Evolutionary conservation across 371 early-diverging fungal genomes (phyloP).

Genomic region (Haplosporangium sp.): DNA sequence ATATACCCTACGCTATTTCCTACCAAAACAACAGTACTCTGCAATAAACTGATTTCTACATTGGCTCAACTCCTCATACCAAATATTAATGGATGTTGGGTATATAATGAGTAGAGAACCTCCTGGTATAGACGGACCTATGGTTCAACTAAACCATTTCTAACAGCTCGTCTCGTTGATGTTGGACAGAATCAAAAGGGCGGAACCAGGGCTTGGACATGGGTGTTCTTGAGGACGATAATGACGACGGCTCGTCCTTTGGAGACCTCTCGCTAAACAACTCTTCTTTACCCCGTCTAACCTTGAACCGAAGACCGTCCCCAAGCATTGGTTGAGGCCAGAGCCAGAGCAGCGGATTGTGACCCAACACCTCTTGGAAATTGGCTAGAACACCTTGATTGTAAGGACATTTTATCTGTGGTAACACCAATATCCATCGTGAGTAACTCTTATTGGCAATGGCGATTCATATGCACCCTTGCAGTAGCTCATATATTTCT

Average conservation of each 20-base stretch:
- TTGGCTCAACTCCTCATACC: too few relatives aligned
- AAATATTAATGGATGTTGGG: too few relatives aligned
- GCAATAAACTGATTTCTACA: too few relatives aligned
- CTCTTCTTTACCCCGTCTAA: constrained; percentile 54
- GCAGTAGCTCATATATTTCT: not conserved
- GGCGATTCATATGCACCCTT: too few relatives aligned
- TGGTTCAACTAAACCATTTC: constrained; percentile 16
- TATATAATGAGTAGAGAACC: too few relatives aligned
- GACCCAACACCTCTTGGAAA: constrained; percentile 82
- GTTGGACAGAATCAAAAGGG: not conserved
- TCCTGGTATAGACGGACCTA: not conserved
- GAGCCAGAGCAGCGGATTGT: constrained; percentile 77
- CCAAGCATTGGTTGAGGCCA: constrained; percentile 73
- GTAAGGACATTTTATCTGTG: constrained; percentile 88
- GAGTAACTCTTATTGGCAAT: too few relatives aligned
- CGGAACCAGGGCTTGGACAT: constrained; percentile 5
- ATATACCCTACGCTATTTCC: too few relatives aligned
- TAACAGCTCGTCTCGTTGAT: constrained; percentile 7
- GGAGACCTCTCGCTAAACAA: not conserved
- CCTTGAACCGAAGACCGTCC: constrained; percentile 77
- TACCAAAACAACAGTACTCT: too few relatives aligned
- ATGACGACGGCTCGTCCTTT: constrained; percentile 2
- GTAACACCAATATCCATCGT: not conserved
- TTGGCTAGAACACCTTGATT: constrained; percentile 87
- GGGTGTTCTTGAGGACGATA: constrained; percentile 3